Conservation (phyloP, 139 green algal genomes). For the Dunaliella sp. region DNA sequence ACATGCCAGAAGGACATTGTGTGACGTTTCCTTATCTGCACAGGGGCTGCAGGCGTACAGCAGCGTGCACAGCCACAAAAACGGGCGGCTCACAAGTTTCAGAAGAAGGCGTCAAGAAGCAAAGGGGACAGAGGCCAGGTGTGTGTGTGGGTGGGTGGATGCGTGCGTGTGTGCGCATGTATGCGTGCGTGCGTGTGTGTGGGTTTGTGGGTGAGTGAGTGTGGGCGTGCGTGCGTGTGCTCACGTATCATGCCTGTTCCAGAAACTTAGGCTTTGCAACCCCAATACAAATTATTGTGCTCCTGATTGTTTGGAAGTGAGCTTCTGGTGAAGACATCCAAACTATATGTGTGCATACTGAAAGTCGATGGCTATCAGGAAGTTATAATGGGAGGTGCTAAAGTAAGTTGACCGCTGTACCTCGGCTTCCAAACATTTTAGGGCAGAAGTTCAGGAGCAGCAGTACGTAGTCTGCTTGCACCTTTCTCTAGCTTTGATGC, state of each 20-base stretch:
- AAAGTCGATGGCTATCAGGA: too few relatives aligned
- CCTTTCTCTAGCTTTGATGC: too few relatives aligned
- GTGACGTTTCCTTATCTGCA: not conserved
- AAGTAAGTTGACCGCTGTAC: too few relatives aligned
- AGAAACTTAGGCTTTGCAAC: not conserved
- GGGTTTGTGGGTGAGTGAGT: not conserved
- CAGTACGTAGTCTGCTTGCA: too few relatives aligned
- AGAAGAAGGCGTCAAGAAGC: slow-evolving; percentile 71
- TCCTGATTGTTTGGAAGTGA: not conserved
- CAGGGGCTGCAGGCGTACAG: not conserved
- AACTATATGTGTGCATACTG: too few relatives aligned
- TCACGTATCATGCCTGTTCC: not conserved
- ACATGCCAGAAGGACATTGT: too few relatives aligned
- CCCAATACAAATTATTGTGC: not conserved
- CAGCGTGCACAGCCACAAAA: slow-evolving; percentile 21
- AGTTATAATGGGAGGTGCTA: too few relatives aligned
- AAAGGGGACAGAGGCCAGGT: slow-evolving; percentile 59
- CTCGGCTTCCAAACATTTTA: too few relatives aligned
- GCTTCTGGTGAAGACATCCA: not conserved
- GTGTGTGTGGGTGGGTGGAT: slow-evolving; percentile 11
- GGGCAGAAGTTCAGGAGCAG: too few relatives aligned
- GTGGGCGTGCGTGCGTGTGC: not conserved
- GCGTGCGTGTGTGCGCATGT: not conserved
- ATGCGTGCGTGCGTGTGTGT: not conserved
- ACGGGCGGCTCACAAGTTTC: slow-evolving; percentile 73